Conservation (phyloP, 768 basidiomycete genomes). For the Boletus reticuloceps region DNA sequence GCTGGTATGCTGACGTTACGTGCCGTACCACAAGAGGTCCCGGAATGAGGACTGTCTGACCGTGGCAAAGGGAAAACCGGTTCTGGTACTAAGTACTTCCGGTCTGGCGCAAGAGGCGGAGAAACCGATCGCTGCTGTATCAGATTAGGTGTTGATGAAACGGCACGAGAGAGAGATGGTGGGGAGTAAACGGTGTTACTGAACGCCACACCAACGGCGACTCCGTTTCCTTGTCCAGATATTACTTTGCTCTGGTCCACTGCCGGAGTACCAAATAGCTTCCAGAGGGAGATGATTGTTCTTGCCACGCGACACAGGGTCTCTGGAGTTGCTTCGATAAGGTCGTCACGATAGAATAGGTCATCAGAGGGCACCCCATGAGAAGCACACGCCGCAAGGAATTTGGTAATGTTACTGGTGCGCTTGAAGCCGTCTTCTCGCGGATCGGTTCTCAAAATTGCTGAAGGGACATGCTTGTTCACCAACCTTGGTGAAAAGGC, state of each 20-base stretch:
- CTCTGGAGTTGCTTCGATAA: conserved; percentile 58
- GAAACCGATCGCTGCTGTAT: conserved; percentile 37
- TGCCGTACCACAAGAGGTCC: conserved; percentile 34
- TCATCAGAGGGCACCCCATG: conserved; percentile 63
- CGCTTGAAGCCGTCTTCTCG: conserved; percentile 66
- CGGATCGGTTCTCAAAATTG: conserved; percentile 59
- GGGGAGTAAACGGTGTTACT: conserved; percentile 38
- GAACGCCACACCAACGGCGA: conserved; percentile 18
- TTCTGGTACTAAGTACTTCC: conserved; percentile 51
- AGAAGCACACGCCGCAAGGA: conserved; percentile 70
- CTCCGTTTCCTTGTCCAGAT: conserved; percentile 37
- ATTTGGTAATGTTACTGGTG: conserved; percentile 72
- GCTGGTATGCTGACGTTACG: conserved; percentile 20
- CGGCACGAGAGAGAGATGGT: conserved; percentile 38
- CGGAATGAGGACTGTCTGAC: conserved; percentile 56
- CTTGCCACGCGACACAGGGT: conserved; percentile 68
- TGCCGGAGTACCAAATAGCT: conserved; percentile 55
- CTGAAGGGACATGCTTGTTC: conserved; percentile 69
- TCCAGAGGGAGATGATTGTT: conserved; percentile 68
- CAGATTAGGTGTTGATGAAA: conserved; percentile 65
- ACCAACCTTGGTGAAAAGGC: conserved; percentile 51
- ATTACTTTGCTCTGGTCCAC: conserved; percentile 46
- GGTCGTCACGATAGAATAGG: conserved; percentile 66
- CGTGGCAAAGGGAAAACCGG: conserved; percentile 48
- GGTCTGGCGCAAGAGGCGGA: conserved; percentile 31